Base-by-base conservation (phyloP, 1,284 basidiomycete species). In the Veloporphyrellus conicus region DNA sequence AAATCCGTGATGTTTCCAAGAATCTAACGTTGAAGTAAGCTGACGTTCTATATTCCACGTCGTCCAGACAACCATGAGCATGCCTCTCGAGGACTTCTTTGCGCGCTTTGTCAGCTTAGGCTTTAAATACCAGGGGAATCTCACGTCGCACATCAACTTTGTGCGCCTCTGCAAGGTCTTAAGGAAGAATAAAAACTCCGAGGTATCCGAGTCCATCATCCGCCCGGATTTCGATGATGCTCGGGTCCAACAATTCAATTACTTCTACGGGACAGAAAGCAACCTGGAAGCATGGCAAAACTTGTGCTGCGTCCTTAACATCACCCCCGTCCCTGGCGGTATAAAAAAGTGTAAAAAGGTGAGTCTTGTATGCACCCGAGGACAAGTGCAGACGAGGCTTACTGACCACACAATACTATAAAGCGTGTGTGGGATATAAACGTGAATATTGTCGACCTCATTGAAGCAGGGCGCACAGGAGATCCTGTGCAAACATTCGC, bases 51-150 rank as follows among this genome's bases (percentile, higher is more conserved):
- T 18, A n/a, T 8, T 29, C 10, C 16, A 15, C 19, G 14, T 22
- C 4, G 2, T 15, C 3, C 20, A 55, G 52, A 38, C 22, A 36
- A 18, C 35, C 25, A 45, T 41, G 55, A 42, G 23, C 39, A 10
- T 22, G 10, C 55, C 55, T 10, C 53, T 54, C 42, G 55, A 58
- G 8, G 53, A 47, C 0, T 54, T 54, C 37, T 54, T 54, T 39
- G 48, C n/a, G 9, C 47, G 34, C 7, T 58, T 54, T 10, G 53
- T 53, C 33, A 18, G 9, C 22, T 15, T 54, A 2, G 53, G 53
- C 6, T 54, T 52, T 6, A 16, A 35, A n/a, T 54, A 54, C 15
- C 25, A 2, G 1, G 11, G 11, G 20, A 23, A 52, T 22, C 12
- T 4, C 16, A 52, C 48, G 6, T 53, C 53, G 0, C 55, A 55